These are phyloP conservation scores for Leccinum longicurvipes DNA, from an alignment of 768 basidiomycete species.

Conservation along the genomic window DNA sequence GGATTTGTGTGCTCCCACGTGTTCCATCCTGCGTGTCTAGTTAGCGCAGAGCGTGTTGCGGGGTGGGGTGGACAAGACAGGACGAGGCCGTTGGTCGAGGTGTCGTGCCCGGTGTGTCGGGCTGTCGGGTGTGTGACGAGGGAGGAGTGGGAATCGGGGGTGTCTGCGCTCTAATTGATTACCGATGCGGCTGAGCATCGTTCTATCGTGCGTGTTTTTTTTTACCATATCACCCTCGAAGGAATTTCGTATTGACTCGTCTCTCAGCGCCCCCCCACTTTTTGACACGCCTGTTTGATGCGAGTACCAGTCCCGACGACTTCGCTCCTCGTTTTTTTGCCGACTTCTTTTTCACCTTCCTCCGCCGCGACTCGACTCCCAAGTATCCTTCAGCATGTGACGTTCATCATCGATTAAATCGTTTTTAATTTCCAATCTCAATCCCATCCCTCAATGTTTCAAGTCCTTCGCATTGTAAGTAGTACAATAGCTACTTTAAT, in stretches of 20 bases:
- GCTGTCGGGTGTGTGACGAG: conserved; percentile 56
- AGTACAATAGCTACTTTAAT: not conserved
- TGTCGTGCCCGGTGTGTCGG: conserved; percentile 74
- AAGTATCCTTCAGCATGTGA: not conserved
- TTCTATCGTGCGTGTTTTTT: conserved; percentile 5
- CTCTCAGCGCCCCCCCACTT: not conserved
- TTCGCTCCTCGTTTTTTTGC: not conserved
- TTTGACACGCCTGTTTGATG: conserved; percentile 5
- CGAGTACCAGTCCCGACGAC: not conserved
- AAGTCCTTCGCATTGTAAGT: not conserved
- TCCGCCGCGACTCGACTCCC: not conserved
- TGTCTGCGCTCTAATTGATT: conserved; percentile 24
- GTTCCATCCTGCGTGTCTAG: conserved; percentile 74
- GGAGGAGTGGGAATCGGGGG: conserved; percentile 59
- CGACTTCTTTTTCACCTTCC: not conserved
- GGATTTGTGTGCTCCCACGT: conserved; percentile 51
- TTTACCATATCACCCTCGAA: not conserved
- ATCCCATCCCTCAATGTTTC: not conserved
- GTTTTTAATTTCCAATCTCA: not conserved
- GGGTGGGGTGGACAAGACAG: conserved; percentile 54
- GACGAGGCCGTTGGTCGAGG: conserved; percentile 47
- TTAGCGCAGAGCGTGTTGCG: conserved; percentile 61
- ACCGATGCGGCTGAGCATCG: not conserved
- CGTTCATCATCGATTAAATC: not conserved
- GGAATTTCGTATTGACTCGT: not conserved